Evolutionary conservation across 2,329 filamentous ascomycete species (phyloP).

Genomic region (Stromatinia cepivora): DNA sequence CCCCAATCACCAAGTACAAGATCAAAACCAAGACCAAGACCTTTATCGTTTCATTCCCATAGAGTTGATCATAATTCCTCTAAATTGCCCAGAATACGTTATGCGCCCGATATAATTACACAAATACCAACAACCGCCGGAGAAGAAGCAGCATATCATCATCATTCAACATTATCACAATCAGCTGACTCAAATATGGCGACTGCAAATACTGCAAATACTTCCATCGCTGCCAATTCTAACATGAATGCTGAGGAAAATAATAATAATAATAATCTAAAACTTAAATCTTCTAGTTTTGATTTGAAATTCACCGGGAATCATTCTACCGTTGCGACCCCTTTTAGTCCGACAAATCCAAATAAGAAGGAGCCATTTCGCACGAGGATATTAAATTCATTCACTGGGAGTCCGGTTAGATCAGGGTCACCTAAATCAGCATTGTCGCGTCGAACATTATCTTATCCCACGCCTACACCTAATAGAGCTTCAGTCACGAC

Average conservation of each 20-base stretch:
- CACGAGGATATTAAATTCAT: slow-evolving; percentile 15
- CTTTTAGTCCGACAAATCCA: slow-evolving; percentile 21
- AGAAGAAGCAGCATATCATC: neutral
- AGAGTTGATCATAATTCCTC: slow-evolving; percentile 25
- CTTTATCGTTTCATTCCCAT: slow-evolving; percentile 25
- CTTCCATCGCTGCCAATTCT: neutral
- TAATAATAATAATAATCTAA: slow-evolving; percentile 18
- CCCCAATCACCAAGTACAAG: slow-evolving; percentile 12
- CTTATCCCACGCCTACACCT: slow-evolving; percentile 20
- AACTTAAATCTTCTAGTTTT: slow-evolving; percentile 25
- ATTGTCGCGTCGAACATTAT: slow-evolving; percentile 23
- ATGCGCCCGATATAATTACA: slow-evolving; percentile 22
- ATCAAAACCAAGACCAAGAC: slow-evolving; percentile 18
- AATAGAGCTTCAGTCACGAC: slow-evolving; percentile 4
- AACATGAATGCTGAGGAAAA: too few species aligned
- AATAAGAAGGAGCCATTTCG: slow-evolving; percentile 23
- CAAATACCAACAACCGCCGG: slow-evolving; percentile 5
- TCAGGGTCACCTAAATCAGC: slow-evolving; percentile 15
- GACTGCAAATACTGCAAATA: neutral
- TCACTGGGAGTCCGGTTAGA: slow-evolving; percentile 18
- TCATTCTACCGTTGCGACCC: slow-evolving; percentile 20
- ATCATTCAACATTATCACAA: slow-evolving; percentile 8
- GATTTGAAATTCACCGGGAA: slow-evolving; percentile 24
- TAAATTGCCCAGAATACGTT: slow-evolving; percentile 26
- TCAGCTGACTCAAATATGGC: slow-evolving; percentile 18